Conservation (phyloP, 2,329 filamentous ascomycete species). For the Cercospora zeae-maydis region DNA sequence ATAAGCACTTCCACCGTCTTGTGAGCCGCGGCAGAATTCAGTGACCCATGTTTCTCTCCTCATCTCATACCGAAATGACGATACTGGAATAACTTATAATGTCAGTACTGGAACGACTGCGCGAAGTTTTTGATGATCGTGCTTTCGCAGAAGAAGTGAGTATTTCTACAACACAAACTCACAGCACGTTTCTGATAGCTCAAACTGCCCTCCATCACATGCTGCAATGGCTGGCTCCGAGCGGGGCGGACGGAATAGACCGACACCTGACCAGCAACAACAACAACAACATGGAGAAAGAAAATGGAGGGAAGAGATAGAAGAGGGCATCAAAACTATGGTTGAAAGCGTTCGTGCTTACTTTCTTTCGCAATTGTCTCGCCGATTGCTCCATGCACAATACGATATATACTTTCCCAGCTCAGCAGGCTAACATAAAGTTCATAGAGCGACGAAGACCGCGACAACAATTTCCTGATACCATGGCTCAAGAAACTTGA, state of each 20-base stretch:
- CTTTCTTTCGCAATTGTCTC: neutral
- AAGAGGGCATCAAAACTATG: neutral
- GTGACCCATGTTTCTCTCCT: neutral
- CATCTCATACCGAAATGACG: neutral
- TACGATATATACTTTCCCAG: neutral
- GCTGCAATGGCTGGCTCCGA: neutral
- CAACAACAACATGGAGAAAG: neutral
- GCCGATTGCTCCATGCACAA: neutral
- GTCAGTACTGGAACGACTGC: slow-evolving; percentile 12
- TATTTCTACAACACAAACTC: neutral
- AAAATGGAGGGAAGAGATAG: neutral
- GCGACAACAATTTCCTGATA: slow-evolving; percentile 20
- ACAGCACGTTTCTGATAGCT: neutral
- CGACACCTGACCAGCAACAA: neutral
- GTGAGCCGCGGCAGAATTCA: slow-evolving; percentile 8
- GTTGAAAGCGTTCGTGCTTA: slow-evolving; percentile 5
- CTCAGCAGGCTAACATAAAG: neutral
- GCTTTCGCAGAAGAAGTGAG: slow-evolving; percentile 15
- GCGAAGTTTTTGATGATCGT: slow-evolving; percentile 16
- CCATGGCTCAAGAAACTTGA: slow-evolving; percentile 22
- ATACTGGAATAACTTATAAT: neutral
- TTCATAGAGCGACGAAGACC: slow-evolving; percentile 12
- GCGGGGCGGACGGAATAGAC: neutral
- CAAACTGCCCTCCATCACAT: neutral
- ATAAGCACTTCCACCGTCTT: neutral